These are phyloP conservation scores for Pezicula carpinea DNA, from an alignment of 2,329 filamentous ascomycete genomes.

Conservation along the genomic window DNA sequence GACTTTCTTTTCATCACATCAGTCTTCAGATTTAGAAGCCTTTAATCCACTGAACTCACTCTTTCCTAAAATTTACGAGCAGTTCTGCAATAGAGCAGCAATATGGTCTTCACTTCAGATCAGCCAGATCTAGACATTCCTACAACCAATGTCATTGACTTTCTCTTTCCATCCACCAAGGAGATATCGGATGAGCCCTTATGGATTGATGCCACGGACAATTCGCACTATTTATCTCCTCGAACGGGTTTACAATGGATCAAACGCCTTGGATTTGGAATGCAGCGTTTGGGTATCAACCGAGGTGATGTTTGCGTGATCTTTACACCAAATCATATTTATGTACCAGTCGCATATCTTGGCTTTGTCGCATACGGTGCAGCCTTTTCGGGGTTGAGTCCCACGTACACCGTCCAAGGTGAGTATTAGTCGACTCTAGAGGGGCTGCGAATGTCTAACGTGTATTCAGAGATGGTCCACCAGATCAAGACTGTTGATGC, in stretches of 20 bases:
- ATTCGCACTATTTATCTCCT: constrained; percentile 30
- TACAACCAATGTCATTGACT: not conserved
- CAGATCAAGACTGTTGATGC: constrained; percentile 68
- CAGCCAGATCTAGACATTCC: not conserved
- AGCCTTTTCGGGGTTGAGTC: constrained; percentile 49
- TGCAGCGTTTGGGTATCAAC: constrained; percentile 39
- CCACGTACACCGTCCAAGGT: constrained; percentile 43
- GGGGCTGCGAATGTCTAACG: not conserved
- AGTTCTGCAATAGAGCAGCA: too few relatives aligned
- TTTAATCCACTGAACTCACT: too few relatives aligned
- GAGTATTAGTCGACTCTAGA: constrained; percentile 8
- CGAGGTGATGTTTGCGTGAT: constrained; percentile 46
- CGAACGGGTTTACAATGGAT: constrained; percentile 44
- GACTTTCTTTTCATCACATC: too few relatives aligned
- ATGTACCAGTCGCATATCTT: constrained; percentile 47
- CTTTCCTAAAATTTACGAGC: too few relatives aligned
- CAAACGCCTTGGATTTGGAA: constrained; percentile 42
- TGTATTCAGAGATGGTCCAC: constrained; percentile 56
- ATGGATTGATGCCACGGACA: constrained; percentile 46
- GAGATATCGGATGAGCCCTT: constrained; percentile 32
- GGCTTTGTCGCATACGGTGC: constrained; percentile 46
- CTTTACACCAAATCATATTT: constrained; percentile 48
- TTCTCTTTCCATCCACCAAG: not conserved
- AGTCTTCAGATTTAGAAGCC: too few relatives aligned
- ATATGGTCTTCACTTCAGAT: not conserved